Conservation (phyloP, 2,329 filamentous ascomycete species). For the Paraphoma sp. region DNA sequence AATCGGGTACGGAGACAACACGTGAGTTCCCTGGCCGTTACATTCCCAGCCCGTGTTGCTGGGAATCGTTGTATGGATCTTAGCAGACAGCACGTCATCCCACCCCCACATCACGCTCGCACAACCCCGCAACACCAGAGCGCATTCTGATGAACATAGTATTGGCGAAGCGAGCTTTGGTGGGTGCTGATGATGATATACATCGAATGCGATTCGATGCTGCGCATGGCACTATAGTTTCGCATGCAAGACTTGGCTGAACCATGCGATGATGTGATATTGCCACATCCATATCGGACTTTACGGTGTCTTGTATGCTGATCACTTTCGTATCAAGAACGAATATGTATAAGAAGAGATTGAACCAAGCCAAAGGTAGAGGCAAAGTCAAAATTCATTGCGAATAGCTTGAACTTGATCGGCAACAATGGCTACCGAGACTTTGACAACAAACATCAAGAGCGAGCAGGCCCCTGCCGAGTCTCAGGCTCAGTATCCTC, state of each 20-base stretch:
- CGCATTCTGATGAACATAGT: not conserved
- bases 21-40: not conserved
- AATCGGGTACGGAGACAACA: not conserved
- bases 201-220: not conserved
- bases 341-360: not conserved
- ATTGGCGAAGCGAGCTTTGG: not conserved
- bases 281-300: not conserved
- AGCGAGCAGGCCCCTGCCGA: not conserved
- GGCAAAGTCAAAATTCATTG: too few species aligned
- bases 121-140: constrained; percentile 19
- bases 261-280: constrained; percentile 19
- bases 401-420: not conserved
- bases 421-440: constrained; percentile 8
- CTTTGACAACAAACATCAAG: not conserved
- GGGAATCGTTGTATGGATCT: not conserved
- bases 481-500: constrained; percentile 3
- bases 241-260: constrained; percentile 3
- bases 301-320: not conserved
- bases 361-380: too few species aligned
- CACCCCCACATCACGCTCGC: constrained; percentile 26
- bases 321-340: not conserved
- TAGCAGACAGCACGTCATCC: constrained; percentile 24
- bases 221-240: not conserved
- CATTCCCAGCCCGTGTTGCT: not conserved
- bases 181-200: not conserved